Evolutionary conservation across 768 basidiomycete genomes (phyloP).

Genomic region (Daedalea quercina): DNA sequence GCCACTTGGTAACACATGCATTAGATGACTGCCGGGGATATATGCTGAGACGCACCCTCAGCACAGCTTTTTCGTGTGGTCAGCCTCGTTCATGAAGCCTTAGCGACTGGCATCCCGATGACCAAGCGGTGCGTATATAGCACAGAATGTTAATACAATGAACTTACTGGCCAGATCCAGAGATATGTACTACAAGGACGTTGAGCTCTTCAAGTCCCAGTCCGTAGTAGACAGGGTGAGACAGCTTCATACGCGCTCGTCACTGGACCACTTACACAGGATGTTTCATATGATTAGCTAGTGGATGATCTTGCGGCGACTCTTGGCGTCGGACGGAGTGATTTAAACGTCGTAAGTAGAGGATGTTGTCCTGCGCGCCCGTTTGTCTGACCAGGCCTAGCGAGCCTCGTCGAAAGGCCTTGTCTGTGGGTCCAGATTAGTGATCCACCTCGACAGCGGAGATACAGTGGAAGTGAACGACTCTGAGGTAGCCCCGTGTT

Average conservation of each 20-base stretch:
- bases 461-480: conserved; percentile 45
- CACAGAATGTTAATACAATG: neutral
- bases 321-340: conserved; percentile 61
- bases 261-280: too few species aligned
- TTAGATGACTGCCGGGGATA: neutral
- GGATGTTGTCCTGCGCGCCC: neutral
- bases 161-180: conserved; percentile 29
- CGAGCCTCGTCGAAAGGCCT: conserved; percentile 88
- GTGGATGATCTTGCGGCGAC: conserved; percentile 90
- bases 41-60: conserved; percentile 21
- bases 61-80: conserved; percentile 66
- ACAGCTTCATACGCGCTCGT: too few species aligned
- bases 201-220: conserved; percentile 71
- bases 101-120: conserved; percentile 41
- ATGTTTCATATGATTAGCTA: conserved; percentile 24
- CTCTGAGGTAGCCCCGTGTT: conserved; percentile 44
- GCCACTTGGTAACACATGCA: conserved; percentile 31
- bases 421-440: conserved; percentile 60
- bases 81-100: conserved; percentile 64
- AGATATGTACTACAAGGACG: conserved; percentile 86
- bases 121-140: conserved; percentile 16
- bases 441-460: conserved; percentile 50
- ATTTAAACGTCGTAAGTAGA: conserved; percentile 68
- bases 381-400: conserved; percentile 31
- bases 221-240: conserved; percentile 69